These are phyloP conservation scores for Mrakia frigida DNA, from an alignment of 768 basidiomycete genomes.

Conservation along the genomic window DNA sequence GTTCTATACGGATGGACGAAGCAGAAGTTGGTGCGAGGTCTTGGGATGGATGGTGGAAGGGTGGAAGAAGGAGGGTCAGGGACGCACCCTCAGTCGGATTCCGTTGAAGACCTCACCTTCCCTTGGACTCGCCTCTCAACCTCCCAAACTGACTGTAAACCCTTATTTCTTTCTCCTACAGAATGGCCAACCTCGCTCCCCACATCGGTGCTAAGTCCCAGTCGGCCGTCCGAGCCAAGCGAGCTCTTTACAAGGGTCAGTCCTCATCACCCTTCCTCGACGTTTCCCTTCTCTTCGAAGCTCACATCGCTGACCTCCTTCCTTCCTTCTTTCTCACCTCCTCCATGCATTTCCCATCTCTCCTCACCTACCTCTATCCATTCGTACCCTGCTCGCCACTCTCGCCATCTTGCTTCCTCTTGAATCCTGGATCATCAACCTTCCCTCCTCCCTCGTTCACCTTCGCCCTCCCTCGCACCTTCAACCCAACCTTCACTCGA, in stretches of 20 bases:
- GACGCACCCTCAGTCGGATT: not conserved
- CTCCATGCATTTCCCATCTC: not conserved
- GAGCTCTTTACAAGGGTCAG: slow-evolving; percentile 74
- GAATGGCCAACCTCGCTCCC: slow-evolving; percentile 63
- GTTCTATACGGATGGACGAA: too few relatives aligned
- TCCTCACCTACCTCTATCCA: not conserved
- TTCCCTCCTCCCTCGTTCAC: too few relatives aligned
- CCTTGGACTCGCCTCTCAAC: not conserved
- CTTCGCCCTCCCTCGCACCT: too few relatives aligned
- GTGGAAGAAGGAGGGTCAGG: not conserved
- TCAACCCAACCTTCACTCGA: not conserved
- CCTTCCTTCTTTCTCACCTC: not conserved
- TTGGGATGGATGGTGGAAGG: not conserved
- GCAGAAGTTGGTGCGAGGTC: too few relatives aligned
- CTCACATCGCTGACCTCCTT: slow-evolving; percentile 4
- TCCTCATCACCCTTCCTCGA: slow-evolving; percentile 10
- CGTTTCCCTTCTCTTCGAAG: not conserved
- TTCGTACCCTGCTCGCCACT: not conserved
- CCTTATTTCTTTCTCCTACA: not conserved
- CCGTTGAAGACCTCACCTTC: not conserved
- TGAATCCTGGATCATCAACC: not conserved
- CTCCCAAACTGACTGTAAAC: not conserved
- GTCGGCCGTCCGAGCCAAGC: slow-evolving; percentile 71
- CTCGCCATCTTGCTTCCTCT: not conserved
- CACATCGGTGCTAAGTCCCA: slow-evolving; percentile 76